Evolutionary conservation across 495 filamentous ascomycete genomes (phyloP), one percentile per base, ranked within the genome.

Genomic region (Annulohypoxylon stygium): DNA sequence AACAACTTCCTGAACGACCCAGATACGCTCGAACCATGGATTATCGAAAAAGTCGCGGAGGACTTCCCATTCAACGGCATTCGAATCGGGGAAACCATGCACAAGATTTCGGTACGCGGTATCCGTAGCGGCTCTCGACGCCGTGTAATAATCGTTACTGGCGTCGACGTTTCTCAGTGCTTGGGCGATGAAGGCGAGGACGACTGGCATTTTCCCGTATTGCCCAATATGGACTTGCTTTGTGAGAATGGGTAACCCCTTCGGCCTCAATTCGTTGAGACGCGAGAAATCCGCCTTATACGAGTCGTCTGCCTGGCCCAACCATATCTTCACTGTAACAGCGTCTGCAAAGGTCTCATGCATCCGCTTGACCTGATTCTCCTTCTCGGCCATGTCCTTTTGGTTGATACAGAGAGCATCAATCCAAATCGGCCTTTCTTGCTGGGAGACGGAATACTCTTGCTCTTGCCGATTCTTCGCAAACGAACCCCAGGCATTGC

Each of bases 381-480:
- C 53, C 34, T 78, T 81, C 48, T 82, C 75, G 0, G 8, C 63
- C 10, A 66, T 69, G 45, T 78, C 63, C 2, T 7, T 36, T 33
- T 82, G 79, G 67, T 80, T 75, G 69, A 81, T 82, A 60, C 79
- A 81, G 36, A 81, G 65, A 41, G 75, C 68, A 41, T 81, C 78
- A 8, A 81, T 60, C 80, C 80, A 82, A 0, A 81, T 62, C 10
- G 53, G 55, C 18, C 50, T 61, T 23, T 64, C 48, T 58, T 73
- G 64, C 14, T 57, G 59, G 14, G 48, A 64, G 18, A 41, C 34
- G 4, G 70, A 68, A 37, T 54, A 41, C 20, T 60, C 41, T 48
- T 61, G 50, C 43, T 60, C 39, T 57, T 68, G 64, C 33, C 70
- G 50, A 18, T 73, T 73, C 2, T 33, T 68, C 5, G 70, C 65